These are phyloP conservation scores for Wickerhamiella shivajii DNA, from an alignment of 805 yeast genomes.

Conservation along the genomic window DNA sequence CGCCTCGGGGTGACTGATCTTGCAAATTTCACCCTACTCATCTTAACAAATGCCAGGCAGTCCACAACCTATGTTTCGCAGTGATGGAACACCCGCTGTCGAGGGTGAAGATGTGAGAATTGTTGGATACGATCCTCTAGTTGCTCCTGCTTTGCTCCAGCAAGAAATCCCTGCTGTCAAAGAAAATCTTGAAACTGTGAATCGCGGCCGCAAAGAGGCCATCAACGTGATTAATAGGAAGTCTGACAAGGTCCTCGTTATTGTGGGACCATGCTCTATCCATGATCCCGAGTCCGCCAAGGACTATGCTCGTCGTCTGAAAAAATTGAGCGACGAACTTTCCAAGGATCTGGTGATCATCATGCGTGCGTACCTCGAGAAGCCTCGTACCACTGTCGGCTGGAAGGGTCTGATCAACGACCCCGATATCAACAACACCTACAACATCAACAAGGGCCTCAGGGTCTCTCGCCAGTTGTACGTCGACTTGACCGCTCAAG, in stretches of 20 bases:
- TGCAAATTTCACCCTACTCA: too few relatives aligned
- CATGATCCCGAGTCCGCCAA: constrained; percentile 84
- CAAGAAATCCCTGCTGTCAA: constrained; percentile 59
- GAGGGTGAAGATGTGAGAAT: constrained; percentile 48
- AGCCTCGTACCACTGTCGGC: constrained; percentile 98
- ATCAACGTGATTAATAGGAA: constrained; percentile 55
- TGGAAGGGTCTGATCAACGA: constrained; percentile 98
- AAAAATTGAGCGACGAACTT: constrained; percentile 52
- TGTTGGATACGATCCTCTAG: constrained; percentile 84
- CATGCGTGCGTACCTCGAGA: constrained; percentile 96
- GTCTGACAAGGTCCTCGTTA: constrained; percentile 73
- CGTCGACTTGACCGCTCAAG: constrained; percentile 60
- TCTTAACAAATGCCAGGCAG: not conserved
- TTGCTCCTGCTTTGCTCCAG: constrained; percentile 83
- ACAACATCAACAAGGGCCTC: constrained; percentile 89
- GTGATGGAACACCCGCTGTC: constrained; percentile 25
- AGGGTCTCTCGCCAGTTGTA: constrained; percentile 75
- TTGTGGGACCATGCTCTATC: constrained; percentile 95
- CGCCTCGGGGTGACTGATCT: not conserved
- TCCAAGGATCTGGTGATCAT: constrained; percentile 64
- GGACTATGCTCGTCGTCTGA: constrained; percentile 66
- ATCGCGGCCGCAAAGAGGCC: constrained; percentile 65
- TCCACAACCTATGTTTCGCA: constrained; percentile 23
- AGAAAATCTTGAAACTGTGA: constrained; percentile 45
- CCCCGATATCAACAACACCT: constrained; percentile 85